These are phyloP conservation scores for Chrysosporium keratinophilum DNA, from an alignment of 2,329 filamentous ascomycete genomes.

Conservation along the genomic window DNA sequence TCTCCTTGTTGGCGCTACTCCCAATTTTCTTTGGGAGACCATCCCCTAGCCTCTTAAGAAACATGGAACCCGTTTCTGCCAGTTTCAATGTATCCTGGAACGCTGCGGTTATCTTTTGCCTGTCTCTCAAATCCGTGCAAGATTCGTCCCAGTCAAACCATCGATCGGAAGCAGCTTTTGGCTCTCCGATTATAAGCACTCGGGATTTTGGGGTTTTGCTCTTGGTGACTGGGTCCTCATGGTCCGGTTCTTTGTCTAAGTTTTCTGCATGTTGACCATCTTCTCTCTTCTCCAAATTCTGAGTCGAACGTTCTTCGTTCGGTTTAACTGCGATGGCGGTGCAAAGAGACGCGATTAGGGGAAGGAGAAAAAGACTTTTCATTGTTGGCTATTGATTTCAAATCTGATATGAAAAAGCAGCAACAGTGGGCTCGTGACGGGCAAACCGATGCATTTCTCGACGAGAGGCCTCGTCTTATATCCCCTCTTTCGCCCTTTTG, in stretches of 20 bases:
- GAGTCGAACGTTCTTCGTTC: not conserved
- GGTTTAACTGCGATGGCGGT: not conserved
- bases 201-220: constrained; percentile 4
- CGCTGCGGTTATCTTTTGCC: constrained; percentile 1
- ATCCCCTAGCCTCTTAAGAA: not conserved
- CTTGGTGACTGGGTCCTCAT: constrained; percentile 7
- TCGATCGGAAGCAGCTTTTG: constrained; percentile 3
- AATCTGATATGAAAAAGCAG: too few species aligned
- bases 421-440: too few species aligned
- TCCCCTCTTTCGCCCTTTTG: too few species aligned
- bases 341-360: constrained; percentile 5
- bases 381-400: not conserved
- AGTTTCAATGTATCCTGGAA: constrained; percentile 1
- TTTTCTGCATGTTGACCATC: constrained; percentile 5
- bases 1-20: constrained; percentile 2
- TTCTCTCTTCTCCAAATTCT: not conserved
- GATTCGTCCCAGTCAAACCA: constrained; percentile 13
- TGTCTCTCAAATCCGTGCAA: constrained; percentile 3
- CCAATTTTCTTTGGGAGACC: constrained; percentile 1
- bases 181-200: constrained; percentile 3
- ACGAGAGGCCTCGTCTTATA: too few species aligned
- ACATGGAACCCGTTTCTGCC: not conserved
- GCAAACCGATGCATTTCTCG: too few species aligned
- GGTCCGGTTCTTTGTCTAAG: constrained; percentile 6
- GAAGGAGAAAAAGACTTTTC: constrained; percentile 1